Conservation (phyloP, 1,139 yeast species). For the Barnettozyma hawaiiensis region DNA sequence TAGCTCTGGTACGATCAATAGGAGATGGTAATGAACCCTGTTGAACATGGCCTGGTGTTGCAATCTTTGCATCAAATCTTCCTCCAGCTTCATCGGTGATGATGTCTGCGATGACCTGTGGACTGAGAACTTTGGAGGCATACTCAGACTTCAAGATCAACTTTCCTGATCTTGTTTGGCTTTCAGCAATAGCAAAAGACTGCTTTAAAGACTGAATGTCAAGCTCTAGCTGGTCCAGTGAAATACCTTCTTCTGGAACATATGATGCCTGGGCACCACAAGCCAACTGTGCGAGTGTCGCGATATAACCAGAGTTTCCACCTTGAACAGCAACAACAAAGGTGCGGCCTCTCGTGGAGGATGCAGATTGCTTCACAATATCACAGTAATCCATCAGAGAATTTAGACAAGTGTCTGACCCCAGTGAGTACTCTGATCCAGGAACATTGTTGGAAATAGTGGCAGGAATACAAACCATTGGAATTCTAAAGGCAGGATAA, state of each 20-base stretch:
- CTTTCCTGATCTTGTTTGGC: constrained; percentile 70
- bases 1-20: constrained; percentile 68
- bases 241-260: constrained; percentile 84
- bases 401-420: constrained; percentile 91
- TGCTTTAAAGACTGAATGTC: constrained; percentile 69
- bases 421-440: constrained; percentile 91
- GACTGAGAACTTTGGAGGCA: constrained; percentile 62
- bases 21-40: constrained; percentile 80
- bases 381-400: constrained; percentile 89
- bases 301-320: constrained; percentile 91
- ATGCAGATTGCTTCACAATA: constrained; percentile 89
- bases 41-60: constrained; percentile 80
- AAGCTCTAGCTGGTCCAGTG: constrained; percentile 63
- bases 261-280: constrained; percentile 93
- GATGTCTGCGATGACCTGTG: constrained; percentile 63
- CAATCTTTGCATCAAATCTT: constrained; percentile 68
- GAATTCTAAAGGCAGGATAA: constrained; percentile 89
- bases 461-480: constrained; percentile 90
- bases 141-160: constrained; percentile 63
- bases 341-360: constrained; percentile 90
- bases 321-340: constrained; percentile 98
- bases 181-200: constrained; percentile 68
- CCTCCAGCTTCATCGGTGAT: constrained; percentile 62
- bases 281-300: constrained; percentile 81
- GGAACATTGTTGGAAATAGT: constrained; percentile 98